Evolutionary conservation across 177 flowering plant species (phyloP).

Genomic region (Vitis hybrid): DNA sequence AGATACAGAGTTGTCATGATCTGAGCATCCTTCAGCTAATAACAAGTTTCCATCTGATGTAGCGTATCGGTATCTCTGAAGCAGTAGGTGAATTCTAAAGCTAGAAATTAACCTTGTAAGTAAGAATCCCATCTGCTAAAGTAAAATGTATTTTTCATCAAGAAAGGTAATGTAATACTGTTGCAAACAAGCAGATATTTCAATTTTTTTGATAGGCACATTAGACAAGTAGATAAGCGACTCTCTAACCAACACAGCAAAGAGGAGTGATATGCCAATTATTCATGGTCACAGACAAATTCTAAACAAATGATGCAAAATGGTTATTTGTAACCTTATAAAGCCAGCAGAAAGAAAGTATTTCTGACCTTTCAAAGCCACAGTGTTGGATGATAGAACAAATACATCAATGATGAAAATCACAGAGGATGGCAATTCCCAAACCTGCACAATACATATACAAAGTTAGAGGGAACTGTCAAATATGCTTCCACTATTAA

Average conservation of each 20-base stretch:
- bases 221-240: neutral
- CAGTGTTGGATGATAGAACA: constrained; percentile 71
- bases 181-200: neutral
- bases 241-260: neutral
- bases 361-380: constrained; percentile 68
- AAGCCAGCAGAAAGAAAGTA: neutral
- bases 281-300: no score
- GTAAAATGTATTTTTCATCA: no score
- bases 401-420: constrained; percentile 61
- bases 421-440: constrained; percentile 80
- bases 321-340: no score
- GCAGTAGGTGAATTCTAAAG: no score
- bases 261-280: neutral
- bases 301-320: neutral
- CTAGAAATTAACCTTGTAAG: no score
- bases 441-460: constrained; percentile 45
- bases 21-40: no score
- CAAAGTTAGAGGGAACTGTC: constrained; percentile 2
- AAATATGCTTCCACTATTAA: neutral
- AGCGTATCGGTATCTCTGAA: no score
- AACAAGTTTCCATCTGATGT: no score
- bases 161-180: no score
- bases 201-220: neutral
- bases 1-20: no score
- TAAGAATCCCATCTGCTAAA: no score